Conservation (phyloP, 345 rosid genomes). For the Psidium guajava region DNA sequence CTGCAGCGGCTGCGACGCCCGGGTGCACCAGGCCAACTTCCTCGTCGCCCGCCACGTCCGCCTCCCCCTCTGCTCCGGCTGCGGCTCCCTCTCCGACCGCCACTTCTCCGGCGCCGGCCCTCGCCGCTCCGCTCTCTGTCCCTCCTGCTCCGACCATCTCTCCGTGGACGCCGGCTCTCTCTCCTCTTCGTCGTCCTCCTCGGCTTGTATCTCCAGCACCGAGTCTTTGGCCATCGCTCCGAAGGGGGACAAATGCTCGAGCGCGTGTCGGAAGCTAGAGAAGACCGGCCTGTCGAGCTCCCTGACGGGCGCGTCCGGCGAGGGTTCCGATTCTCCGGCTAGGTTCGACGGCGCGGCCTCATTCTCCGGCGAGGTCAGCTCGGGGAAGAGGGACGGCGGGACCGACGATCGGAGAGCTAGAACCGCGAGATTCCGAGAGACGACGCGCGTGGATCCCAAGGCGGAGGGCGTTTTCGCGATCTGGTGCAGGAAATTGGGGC, state of each 20-base stretch:
- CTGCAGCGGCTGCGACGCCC: constrained; percentile 24
- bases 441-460: neutral
- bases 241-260: neutral
- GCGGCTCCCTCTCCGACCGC: constrained; percentile 2
- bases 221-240: constrained; percentile 4
- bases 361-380: neutral
- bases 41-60: constrained; percentile 44
- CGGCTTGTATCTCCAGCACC: constrained; percentile 19
- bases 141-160: neutral
- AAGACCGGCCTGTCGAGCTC: neutral
- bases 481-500: constrained; percentile 30
- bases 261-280: neutral
- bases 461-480: constrained; percentile 16
- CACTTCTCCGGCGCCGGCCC: constrained; percentile 2
- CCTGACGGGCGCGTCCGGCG: neutral
- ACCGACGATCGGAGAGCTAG: neutral
- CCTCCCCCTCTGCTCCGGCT: constrained; percentile 8
- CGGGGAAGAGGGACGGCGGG: neutral
- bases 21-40: constrained; percentile 39
- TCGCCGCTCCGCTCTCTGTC: neutral
- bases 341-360: neutral
- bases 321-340: neutral
- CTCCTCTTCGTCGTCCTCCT: constrained; percentile 5
- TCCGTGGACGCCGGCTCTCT: neutral
- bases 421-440: neutral